A percentile compares a stretch with the other conserved stretches of the same genome.
These are phyloP conservation scores for Herpotrichia juniperi DNA, from an alignment of 2,329 filamentous ascomycete genomes.

Conservation along the genomic window DNA sequence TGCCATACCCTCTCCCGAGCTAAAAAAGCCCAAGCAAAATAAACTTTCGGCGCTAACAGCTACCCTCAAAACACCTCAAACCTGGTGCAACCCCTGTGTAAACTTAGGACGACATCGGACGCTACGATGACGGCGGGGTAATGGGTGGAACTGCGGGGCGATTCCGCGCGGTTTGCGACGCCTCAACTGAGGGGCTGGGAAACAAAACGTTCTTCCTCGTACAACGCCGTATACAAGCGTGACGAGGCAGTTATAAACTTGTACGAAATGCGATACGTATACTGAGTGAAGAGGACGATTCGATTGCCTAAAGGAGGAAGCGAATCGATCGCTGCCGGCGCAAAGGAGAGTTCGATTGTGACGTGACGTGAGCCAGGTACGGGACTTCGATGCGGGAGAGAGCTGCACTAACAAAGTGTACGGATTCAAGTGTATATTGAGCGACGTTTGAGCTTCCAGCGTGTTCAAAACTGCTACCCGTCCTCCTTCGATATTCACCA, in stretches of 20 bases:
- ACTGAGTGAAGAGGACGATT: background rate
- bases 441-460: background rate
- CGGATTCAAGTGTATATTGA: background rate
- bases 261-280: background rate
- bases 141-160: background rate
- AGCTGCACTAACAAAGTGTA: background rate
- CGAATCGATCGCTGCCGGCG: slow-evolving; percentile 4
- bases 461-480: background rate
- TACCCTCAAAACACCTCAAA: no score
- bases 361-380: background rate
- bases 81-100: no score
- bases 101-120: background rate
- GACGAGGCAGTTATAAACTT: background rate
- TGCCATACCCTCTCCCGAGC: background rate
- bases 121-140: slow-evolving; percentile 3
- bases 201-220: background rate
- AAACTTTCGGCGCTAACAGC: background rate
- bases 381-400: background rate
- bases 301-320: background rate
- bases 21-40: background rate
- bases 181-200: background rate
- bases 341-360: slow-evolving; percentile 1
- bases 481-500: background rate
- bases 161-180: background rate
- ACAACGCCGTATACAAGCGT: background rate